These are phyloP conservation scores for Camelina sativa DNA, from an alignment of 345 rosid species.

Conservation along the genomic window DNA sequence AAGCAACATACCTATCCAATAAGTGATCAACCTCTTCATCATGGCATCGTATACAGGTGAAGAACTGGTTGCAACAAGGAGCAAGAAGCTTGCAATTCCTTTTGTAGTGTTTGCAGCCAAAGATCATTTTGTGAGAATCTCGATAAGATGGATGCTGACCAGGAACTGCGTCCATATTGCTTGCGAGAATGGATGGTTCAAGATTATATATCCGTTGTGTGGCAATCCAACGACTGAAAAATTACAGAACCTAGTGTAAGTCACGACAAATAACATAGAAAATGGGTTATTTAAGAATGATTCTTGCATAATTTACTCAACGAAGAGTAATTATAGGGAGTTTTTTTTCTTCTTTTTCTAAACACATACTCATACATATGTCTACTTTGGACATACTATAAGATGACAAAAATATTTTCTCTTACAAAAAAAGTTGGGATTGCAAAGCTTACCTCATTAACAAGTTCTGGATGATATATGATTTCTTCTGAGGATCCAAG, in stretches of 20 bases:
- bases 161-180: slow-evolving; percentile 51
- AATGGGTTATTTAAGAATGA: not conserved
- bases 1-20: slow-evolving; percentile 58
- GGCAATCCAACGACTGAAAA: slow-evolving; percentile 80
- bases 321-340: not conserved
- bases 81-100: slow-evolving; percentile 76
- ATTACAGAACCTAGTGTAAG: slow-evolving; percentile 43
- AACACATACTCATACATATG: not conserved
- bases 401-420: slow-evolving; percentile 1
- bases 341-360: not conserved
- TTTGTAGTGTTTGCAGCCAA: slow-evolving; percentile 86
- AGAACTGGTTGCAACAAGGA: slow-evolving; percentile 71
- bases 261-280: slow-evolving; percentile 5
- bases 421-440: not conserved
- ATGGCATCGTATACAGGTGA: slow-evolving; percentile 79
- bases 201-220: slow-evolving; percentile 47
- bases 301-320: not conserved
- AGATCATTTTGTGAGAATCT: slow-evolving; percentile 46
- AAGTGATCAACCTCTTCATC: slow-evolving; percentile 78
- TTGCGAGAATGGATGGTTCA: slow-evolving; percentile 39
- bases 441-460: slow-evolving; percentile 61
- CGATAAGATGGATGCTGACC: slow-evolving; percentile 67
- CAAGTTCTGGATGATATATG: slow-evolving; percentile 68
- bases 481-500: slow-evolving; percentile 64
- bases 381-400: not conserved